These are phyloP conservation scores for Acidiella bohemica DNA, from an alignment of 495 filamentous ascomycete species.

Conservation along the genomic window DNA sequence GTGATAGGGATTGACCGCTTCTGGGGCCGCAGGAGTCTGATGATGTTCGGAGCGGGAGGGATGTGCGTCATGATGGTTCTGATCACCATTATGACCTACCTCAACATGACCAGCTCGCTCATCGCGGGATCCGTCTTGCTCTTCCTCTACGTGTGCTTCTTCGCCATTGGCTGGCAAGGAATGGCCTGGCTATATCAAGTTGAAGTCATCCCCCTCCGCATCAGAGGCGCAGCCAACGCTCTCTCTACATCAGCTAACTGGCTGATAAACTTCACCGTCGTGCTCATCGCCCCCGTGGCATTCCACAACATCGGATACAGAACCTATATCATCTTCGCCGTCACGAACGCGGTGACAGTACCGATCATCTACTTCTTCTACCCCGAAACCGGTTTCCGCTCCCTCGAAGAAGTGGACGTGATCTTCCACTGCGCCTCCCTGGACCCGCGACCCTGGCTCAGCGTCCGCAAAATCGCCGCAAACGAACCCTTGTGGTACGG, in stretches of 20 bases:
- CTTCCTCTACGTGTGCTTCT: slow-evolving; percentile 67
- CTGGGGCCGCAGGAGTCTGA: slow-evolving; percentile 51
- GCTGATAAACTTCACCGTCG: slow-evolving; percentile 49
- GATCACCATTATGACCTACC: slow-evolving; percentile 39
- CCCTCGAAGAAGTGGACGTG: slow-evolving; percentile 60
- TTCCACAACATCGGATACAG: slow-evolving; percentile 54
- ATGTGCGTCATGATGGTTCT: slow-evolving; percentile 58
- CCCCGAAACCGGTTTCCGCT: slow-evolving; percentile 60
- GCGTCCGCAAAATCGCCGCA: slow-evolving; percentile 44
- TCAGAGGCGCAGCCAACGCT: slow-evolving; percentile 61
- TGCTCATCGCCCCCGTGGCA: slow-evolving; percentile 58
- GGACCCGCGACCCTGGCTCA: slow-evolving; percentile 35
- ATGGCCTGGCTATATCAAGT: slow-evolving; percentile 68
- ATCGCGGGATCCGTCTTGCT: slow-evolving; percentile 47
- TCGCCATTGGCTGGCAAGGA: slow-evolving; percentile 59
- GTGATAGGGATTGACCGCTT: slow-evolving; percentile 57
- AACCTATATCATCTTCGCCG: slow-evolving; percentile 71
- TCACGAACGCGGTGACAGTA: slow-evolving; percentile 61
- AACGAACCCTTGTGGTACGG: slow-evolving; percentile 59
- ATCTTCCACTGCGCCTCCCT: slow-evolving; percentile 53
- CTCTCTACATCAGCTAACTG: slow-evolving; percentile 52
- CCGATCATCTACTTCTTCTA: slow-evolving; percentile 63
- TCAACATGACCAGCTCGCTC: slow-evolving; percentile 22
- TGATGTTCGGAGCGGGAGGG: slow-evolving; percentile 58
- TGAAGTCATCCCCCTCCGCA: slow-evolving; percentile 59